Percentiles rank a stretch among this genome's conserved stretches.
Evolutionary conservation across 2,329 filamentous ascomycete genomes (phyloP).

Genomic region (Paracoccidioides lutzii): DNA sequence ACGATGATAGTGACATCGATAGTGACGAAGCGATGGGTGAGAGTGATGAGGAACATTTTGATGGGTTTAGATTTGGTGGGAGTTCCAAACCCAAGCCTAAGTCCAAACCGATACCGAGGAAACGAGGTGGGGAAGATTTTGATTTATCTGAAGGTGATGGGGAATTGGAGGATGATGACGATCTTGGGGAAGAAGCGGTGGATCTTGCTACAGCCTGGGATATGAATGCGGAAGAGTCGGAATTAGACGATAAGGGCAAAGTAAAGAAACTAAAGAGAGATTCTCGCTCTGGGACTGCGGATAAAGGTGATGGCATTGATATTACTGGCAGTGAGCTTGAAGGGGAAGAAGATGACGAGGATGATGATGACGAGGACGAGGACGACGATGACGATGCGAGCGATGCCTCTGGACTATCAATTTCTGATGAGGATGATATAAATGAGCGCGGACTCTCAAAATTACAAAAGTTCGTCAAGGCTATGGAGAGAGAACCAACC

Average conservation of each 20-base stretch:
- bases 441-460: conserved; percentile 46
- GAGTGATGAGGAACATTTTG: conserved; percentile 75
- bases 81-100: conserved; percentile 35
- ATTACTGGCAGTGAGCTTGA: conserved; percentile 34
- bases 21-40: conserved; percentile 76
- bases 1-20: conserved; percentile 57
- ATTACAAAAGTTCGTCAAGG: conserved; percentile 55
- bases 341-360: conserved; percentile 32
- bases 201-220: conserved; percentile 52
- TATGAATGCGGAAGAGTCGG: conserved; percentile 39
- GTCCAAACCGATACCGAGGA: conserved; percentile 14
- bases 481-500: conserved; percentile 39
- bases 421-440: conserved; percentile 34
- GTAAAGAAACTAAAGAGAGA: conserved; percentile 19
- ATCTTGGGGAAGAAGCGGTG: conserved; percentile 50
- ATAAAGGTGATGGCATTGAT: conserved; percentile 26
- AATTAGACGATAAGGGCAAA: conserved; percentile 27
- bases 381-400: conserved; percentile 35
- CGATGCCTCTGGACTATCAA: conserved; percentile 39
- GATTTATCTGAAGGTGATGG: conserved; percentile 32
- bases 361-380: conserved; percentile 29
- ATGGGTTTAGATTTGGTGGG: conserved; percentile 58
- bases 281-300: conserved; percentile 16
- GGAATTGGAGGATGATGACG: conserved; percentile 39
- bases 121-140: conserved; percentile 30